A percentile compares a stretch with the other conserved stretches of the same genome.
Evolutionary conservation across 2,329 filamentous ascomycete species (phyloP).

Genomic region (Onygenales sp.): DNA sequence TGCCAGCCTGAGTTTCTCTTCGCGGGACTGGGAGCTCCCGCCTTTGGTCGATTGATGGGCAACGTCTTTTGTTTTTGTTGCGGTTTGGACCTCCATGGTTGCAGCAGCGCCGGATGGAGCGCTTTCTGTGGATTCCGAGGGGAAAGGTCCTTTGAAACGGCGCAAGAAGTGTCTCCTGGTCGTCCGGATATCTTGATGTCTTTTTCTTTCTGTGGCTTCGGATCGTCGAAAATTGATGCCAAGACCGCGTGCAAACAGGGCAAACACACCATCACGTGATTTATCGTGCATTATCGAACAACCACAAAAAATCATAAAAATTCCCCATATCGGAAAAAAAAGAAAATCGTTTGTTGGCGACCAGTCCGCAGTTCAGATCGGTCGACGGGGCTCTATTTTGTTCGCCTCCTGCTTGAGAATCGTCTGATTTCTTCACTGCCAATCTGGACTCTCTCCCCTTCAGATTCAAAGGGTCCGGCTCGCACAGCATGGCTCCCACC

Average conservation of each 20-base stretch:
- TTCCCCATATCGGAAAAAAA: conserved; percentile 1
- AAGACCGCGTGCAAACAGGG: conserved; percentile 20
- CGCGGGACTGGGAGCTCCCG: conserved; percentile 22
- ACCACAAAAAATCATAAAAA: not conserved
- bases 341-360: not conserved
- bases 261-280: conserved; percentile 18
- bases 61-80: conserved; percentile 14
- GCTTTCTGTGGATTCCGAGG: not conserved
- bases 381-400: not conserved
- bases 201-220: conserved; percentile 10
- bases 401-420: not conserved
- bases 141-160: not conserved
- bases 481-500: conserved; percentile 63
- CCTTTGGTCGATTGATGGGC: not conserved
- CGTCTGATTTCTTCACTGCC: not conserved
- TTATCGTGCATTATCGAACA: conserved; percentile 14
- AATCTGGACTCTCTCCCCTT: conserved; percentile 51
- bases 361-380: not conserved
- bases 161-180: not conserved
- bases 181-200: not conserved
- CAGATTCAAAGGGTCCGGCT: conserved; percentile 65
- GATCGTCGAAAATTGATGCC: conserved; percentile 26
- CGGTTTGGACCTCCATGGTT: conserved; percentile 19
- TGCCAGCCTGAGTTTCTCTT: conserved; percentile 29
- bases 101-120: not conserved